Evolutionary conservation across 495 filamentous ascomycete species (phyloP).

Genomic region (Podospora sp.): DNA sequence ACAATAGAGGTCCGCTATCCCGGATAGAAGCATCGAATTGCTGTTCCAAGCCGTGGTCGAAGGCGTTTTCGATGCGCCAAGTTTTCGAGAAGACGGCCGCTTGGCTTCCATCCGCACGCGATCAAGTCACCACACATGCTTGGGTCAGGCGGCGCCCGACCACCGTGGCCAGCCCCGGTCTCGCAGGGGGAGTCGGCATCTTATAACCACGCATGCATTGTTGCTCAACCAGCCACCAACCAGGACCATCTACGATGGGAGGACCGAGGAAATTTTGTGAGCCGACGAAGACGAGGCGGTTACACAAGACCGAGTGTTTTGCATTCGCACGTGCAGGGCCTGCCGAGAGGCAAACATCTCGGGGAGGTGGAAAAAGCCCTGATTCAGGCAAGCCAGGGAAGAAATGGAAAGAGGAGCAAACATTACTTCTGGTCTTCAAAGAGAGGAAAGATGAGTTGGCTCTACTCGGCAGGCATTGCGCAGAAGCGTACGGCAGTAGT

Average conservation of each 20-base stretch:
- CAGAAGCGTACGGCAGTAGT: conserved; percentile 18
- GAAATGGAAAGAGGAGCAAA: background rate
- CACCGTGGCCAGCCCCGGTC: conserved; percentile 1
- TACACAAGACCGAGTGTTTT: conserved; percentile 4
- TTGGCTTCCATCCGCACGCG: conserved; percentile 22
- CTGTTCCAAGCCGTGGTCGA: conserved; percentile 20
- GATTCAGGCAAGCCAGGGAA: conserved; percentile 7
- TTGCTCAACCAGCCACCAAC: background rate
- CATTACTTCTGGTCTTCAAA: background rate
- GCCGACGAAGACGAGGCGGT: background rate
- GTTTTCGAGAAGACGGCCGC: conserved; percentile 31
- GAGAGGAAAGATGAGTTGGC: background rate
- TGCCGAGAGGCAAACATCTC: conserved; percentile 5
- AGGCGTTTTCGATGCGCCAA: conserved; percentile 10
- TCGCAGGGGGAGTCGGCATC: conserved; percentile 6
- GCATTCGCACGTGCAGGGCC: conserved; percentile 6
- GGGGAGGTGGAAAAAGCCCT: conserved; percentile 3
- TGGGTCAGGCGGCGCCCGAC: conserved; percentile 4
- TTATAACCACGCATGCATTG: conserved; percentile 17
- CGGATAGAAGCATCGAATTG: conserved; percentile 27
- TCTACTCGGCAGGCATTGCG: background rate
- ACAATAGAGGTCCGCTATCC: background rate
- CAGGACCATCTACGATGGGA: background rate
- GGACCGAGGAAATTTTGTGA: background rate
- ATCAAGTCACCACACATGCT: conserved; percentile 1